Base-by-base conservation (phyloP, 768 basidiomycete species). In the Mycena vulgaris region DNA sequence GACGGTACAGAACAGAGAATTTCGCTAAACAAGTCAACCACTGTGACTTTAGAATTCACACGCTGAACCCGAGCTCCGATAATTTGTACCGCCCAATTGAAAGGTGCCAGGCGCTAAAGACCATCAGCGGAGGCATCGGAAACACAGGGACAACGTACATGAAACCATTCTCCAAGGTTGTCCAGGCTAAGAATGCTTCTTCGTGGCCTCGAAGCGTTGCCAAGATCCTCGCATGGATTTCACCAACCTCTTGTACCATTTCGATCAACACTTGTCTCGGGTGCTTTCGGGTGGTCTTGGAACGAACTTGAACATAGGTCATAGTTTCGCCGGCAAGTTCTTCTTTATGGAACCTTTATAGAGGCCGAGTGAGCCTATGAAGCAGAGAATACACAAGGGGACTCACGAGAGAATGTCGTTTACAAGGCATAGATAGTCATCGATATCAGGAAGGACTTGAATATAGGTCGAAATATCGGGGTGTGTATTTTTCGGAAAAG, bases 371-470 rank as follows among this genome's bases (percentile, higher is more conserved):
- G 17, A 17, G 8, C 3, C 31, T 1, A 42, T 30, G 4, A 30
- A 9, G 39, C 28, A 28, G 17, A 1, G 31, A 16, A 9, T 7
- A 13, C 5, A 3, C 5, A 31, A 13, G 21, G 27, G 51, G 14
- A 72, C 77, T 14, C 23, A 76, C 75, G 77, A 78, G n/a, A 78
- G 65, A 10, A 76, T 51, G 52, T 76, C 77, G 30, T 76, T 78
- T 3, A 55, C 69, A 21, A 42, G 47, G 19, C 66, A 70, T 14
- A 72, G 57, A 69, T 66, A 76, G 25, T 69, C 71, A 27, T 72
- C 68, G 57, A 77, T 76, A 42, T 78, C 75, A 8, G 75, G 67
- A 27, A 77, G 37, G 0, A 61, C 74, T n/a, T 75, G 74, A 35
- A 78, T 66, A 25, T 70, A 78, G 23, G 72, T 33, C 2, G 69